phyloP scores from a whole-genome alignment of 495 filamentous ascomycete genomes.

The Lentithecium fluviatile region DNA sequence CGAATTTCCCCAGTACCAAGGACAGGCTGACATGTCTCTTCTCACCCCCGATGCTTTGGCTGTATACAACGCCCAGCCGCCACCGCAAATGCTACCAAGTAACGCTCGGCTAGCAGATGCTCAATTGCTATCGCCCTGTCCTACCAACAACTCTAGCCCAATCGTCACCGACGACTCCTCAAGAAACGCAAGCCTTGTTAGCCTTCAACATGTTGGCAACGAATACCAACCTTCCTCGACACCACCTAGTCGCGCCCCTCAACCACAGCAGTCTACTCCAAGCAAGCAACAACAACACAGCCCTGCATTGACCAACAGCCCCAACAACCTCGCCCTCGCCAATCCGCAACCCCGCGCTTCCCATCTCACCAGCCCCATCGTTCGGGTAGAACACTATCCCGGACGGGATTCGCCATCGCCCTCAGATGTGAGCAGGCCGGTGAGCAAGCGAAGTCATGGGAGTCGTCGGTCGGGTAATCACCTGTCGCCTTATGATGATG shows the following conservation, averaged over 20 bases:
- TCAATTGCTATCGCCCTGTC: conserved; percentile 33
- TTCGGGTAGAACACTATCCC: conserved; percentile 29
- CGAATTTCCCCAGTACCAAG: background rate
- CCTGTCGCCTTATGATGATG: conserved; percentile 35
- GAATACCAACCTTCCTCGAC: conserved; percentile 21
- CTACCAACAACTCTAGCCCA: conserved; percentile 35
- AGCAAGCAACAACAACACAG: conserved; percentile 33
- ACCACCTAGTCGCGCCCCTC: conserved; percentile 13
- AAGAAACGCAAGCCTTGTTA: conserved; percentile 1
- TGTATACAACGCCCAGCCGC: conserved; percentile 18
- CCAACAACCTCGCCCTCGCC: conserved; percentile 12
- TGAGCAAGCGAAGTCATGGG: conserved; percentile 36
- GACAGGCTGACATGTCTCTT: conserved; percentile 14
- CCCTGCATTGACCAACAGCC: conserved; percentile 35
- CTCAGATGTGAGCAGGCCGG: conserved; percentile 25
- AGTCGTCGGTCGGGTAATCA: conserved; percentile 35
- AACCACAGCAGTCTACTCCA: conserved; percentile 15
- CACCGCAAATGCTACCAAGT: conserved; percentile 8
- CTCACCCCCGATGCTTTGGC: conserved; percentile 15
- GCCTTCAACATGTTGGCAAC: conserved; percentile 4
- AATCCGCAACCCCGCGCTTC: conserved; percentile 26
- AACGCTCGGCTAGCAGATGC: conserved; percentile 11
- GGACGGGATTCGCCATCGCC: conserved; percentile 28
- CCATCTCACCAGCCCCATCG: conserved; percentile 36
- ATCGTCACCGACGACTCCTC: conserved; percentile 25